Evolutionary conservation across 2,329 filamentous ascomycete species (phyloP), one percentile per base, ranked within the genome.

Genomic region (Penicillium sp.): DNA sequence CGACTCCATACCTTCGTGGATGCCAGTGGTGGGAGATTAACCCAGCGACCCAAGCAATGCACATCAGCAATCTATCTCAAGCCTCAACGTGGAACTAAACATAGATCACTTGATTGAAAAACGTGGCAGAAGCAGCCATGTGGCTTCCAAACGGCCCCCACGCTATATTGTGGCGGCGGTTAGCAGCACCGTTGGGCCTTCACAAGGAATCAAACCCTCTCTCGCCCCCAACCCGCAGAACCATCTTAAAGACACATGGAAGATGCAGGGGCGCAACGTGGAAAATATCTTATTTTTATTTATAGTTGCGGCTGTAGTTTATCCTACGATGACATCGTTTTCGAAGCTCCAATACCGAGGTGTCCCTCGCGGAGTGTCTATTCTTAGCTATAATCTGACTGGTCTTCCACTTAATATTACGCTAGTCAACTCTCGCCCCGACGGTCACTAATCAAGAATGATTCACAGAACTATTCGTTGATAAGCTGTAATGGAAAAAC

Each of bases 261-360:
- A 26, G 21, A 49, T 62, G 54, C 60, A 63, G 52, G 54, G 56
- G 48, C 44, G 26, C 54, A 64, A 64, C 62, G 59, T 62, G 58
- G 57, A 43, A 39, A 43, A 19, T 53, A 58, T 59, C 61, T 63
- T 64, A 63, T 63, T 63, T 60, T 49, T 54, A 56, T 62, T 54
- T 53, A 48, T 55, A 56, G 51, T 16, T 49, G 27, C 31, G 21
- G 44, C 47, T 61, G 29, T 51, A 27, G 10, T 35, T 50, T 50
- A 39, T 29, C 10, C 21, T 19, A 9, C 35, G 35, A 19, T 39
- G 35, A 19, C n/a, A 39, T 39, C 35, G 35, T 39, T 29, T 29
- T 10, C 27, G 10, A 6, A 33, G 31, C n/a, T 37, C 35, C 16
- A 4, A 11, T 31, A 7, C n/a, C 35, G 35, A 39, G 7, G n/a